Evolutionary conservation across 2,329 filamentous ascomycete species (phyloP).

Genomic region (Diaporthe vaccinii): DNA sequence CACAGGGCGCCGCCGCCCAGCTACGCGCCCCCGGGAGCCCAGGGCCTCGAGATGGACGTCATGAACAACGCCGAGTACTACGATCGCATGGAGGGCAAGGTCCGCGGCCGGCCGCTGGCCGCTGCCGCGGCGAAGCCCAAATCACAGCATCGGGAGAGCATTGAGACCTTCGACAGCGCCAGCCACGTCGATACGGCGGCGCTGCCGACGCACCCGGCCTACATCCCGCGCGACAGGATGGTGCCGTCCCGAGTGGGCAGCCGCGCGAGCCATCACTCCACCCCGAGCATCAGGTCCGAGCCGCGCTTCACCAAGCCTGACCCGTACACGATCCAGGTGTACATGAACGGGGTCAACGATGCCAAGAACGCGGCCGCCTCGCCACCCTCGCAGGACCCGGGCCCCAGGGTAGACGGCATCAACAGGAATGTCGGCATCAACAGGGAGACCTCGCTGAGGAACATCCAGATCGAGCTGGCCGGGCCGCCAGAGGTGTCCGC

Average conservation of each 20-base stretch:
- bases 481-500: no score
- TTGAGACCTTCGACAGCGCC: no score
- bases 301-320: conserved; percentile 43
- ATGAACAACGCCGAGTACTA: conserved; percentile 55
- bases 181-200: conserved; percentile 36
- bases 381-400: no score
- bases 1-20: no score
- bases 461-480: conserved; percentile 32
- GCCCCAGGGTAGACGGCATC: no score
- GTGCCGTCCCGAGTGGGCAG: neutral
- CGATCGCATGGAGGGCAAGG: conserved; percentile 52
- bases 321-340: conserved; percentile 53
- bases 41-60: no score
- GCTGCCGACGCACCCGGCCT: conserved; percentile 64
- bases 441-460: neutral
- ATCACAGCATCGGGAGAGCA: no score
- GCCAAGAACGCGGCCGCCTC: conserved; percentile 42
- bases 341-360: conserved; percentile 50
- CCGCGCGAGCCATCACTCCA: no score
- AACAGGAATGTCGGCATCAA: no score
- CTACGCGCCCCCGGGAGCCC: no score
- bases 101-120: conserved; percentile 21
- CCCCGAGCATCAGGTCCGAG: no score
- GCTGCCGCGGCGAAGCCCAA: no score
- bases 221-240: conserved; percentile 54